These are phyloP conservation scores for Teratosphaeria nubilosa DNA, from an alignment of 2,329 filamentous ascomycete species.

Conservation along the genomic window DNA sequence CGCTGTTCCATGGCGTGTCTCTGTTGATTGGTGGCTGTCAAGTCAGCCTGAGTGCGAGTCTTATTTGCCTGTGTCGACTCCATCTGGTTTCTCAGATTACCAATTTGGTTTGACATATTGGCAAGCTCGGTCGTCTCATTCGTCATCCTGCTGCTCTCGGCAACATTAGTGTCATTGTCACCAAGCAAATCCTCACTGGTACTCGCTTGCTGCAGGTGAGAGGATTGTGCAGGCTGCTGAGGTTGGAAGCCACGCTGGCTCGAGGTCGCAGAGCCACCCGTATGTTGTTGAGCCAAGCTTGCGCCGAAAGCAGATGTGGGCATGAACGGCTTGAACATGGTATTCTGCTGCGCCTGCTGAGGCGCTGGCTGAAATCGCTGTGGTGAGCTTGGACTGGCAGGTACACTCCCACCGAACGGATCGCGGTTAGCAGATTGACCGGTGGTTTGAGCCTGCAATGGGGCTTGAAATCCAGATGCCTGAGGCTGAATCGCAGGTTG, in stretches of 20 bases:
- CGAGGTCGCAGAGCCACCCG: constrained; percentile 48
- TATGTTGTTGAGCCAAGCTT: constrained; percentile 64
- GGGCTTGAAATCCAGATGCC: constrained; percentile 26
- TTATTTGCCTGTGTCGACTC: constrained; percentile 83
- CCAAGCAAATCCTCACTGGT: constrained; percentile 76
- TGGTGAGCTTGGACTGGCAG: constrained; percentile 45
- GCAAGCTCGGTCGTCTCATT: constrained; percentile 86
- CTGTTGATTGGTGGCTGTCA: constrained; percentile 71
- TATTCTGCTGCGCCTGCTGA: constrained; percentile 24
- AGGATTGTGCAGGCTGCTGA: constrained; percentile 18
- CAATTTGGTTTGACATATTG: constrained; percentile 92
- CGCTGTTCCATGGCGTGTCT: constrained; percentile 90
- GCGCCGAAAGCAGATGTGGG: constrained; percentile 90
- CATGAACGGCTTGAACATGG: constrained; percentile 75
- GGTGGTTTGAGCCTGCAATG: constrained; percentile 59
- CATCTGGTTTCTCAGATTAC: constrained; percentile 84
- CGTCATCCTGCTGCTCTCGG: constrained; percentile 77
- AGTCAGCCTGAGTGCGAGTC: constrained; percentile 64
- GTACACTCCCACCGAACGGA: constrained; percentile 48
- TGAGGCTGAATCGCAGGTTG: constrained; percentile 33
- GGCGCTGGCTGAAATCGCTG: constrained; percentile 19
- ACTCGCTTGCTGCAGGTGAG: constrained; percentile 23
- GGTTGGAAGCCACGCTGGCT: constrained; percentile 17
- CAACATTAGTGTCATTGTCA: constrained; percentile 62
- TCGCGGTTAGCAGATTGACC: constrained; percentile 58